These are phyloP conservation scores for Pseudogymnoascus sp. DNA, from an alignment of 2,329 filamentous ascomycete species.

Conservation along the genomic window DNA sequence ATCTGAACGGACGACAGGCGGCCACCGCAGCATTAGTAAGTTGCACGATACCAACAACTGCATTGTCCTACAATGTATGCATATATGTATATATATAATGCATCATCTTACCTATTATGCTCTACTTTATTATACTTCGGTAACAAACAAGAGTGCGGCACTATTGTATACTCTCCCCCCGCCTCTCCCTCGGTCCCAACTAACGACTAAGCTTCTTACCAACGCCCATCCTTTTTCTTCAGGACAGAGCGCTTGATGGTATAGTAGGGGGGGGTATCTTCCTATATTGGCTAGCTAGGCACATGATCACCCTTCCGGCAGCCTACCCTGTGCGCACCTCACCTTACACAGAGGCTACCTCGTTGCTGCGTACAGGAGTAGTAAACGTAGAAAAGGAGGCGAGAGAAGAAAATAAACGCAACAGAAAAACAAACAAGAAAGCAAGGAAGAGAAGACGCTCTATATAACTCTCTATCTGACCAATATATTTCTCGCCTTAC, in stretches of 20 bases:
- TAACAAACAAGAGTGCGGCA: background rate
- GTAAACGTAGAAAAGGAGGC: background rate
- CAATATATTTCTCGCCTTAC: background rate
- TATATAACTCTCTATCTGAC: background rate
- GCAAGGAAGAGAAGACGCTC: background rate
- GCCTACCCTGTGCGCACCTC: background rate
- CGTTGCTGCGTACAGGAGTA: background rate
- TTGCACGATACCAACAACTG: background rate
- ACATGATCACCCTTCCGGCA: background rate
- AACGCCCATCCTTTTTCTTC: background rate
- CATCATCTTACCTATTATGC: background rate
- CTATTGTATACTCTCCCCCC: background rate
- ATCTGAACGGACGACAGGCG: background rate
- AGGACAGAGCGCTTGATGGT: background rate
- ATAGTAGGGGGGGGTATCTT: background rate
- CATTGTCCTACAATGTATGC: background rate
- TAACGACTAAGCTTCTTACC: background rate
- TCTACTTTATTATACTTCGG: background rate
- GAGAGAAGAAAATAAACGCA: background rate
- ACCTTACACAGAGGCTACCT: background rate
- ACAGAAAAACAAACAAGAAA: background rate
- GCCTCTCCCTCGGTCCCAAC: background rate
- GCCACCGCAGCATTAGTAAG: background rate
- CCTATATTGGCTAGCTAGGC: background rate
- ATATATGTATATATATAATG: background rate